These are phyloP conservation scores for Ascomycota sp. DNA, from an alignment of 2,329 filamentous ascomycete genomes.

Conservation along the genomic window DNA sequence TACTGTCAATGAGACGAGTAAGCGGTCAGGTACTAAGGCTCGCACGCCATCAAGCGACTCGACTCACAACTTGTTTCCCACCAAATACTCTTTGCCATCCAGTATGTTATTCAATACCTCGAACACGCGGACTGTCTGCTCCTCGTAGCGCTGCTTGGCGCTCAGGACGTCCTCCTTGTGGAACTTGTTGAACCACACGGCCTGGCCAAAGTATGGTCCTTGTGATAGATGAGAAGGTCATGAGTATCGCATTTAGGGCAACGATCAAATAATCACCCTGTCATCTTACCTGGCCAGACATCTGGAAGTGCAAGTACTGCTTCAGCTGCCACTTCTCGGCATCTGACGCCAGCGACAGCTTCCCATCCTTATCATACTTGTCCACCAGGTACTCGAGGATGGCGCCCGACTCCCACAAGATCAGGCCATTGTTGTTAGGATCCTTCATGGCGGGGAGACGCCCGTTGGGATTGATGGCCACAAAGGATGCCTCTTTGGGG, in stretches of 20 bases:
- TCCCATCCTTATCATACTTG: slow-evolving; percentile 9
- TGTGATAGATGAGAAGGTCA: background rate
- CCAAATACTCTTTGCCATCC: slow-evolving; percentile 14
- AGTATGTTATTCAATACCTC: slow-evolving; percentile 12
- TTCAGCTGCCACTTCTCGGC: slow-evolving; percentile 12
- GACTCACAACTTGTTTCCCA: slow-evolving; percentile 14
- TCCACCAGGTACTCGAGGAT: slow-evolving; percentile 12
- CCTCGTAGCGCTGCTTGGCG: slow-evolving; percentile 12
- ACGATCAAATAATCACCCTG: too few species aligned
- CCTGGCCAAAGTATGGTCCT: slow-evolving; percentile 17
- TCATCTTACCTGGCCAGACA: slow-evolving; percentile 15
- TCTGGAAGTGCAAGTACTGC: slow-evolving; percentile 17
- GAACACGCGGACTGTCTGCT: slow-evolving; percentile 11
- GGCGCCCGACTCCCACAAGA: slow-evolving; percentile 9
- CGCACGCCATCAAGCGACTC: too few species aligned
- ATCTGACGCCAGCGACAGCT: slow-evolving; percentile 7
- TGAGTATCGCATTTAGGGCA: too few species aligned
- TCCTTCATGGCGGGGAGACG: slow-evolving; percentile 14
- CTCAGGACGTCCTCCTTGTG: slow-evolving; percentile 9
- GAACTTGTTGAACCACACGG: slow-evolving; percentile 11
- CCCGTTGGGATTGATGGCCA: slow-evolving; percentile 15
- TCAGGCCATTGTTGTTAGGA: slow-evolving; percentile 12
- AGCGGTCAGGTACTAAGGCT: background rate
- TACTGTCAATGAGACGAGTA: slow-evolving; percentile 4
- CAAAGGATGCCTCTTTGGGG: slow-evolving; percentile 8